Evolutionary conservation across 768 basidiomycete genomes (phyloP), one percentile per base, ranked within the genome.

Genomic region (Xerocomellus intermedius): DNA sequence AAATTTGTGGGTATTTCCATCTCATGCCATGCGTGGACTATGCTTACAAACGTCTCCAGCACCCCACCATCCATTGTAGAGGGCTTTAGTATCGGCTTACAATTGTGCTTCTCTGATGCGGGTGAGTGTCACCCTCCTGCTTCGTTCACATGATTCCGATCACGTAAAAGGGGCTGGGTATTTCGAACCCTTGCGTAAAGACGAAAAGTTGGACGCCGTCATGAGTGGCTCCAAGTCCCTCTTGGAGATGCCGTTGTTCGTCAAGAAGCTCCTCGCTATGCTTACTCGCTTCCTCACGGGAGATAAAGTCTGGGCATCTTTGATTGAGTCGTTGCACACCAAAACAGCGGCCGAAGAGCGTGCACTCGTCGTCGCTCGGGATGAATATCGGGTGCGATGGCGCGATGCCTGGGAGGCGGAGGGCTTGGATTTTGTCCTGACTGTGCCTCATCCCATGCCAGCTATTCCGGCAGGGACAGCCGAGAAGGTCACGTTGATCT

Each of bases 71-170:
- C 75, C 47, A 73, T 83, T 24, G 58, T 69, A n/a, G 73, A 77
- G 42, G 79, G 82, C n/a, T 65, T 82, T 21, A 71, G 74, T 48
- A 74, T 81, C 30, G 82, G 79, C 10, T 77, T 83, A 58, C 79
- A 84, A 56, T 65, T 85, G 19, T 66, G 79, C 32, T 83, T 85
- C 64, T 74, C 79, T 5, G 84, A 85, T 46, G 82, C 80, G 44
- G 83, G 84, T 79, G 42, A 54, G 61, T 53, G 24, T 54, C 28
- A 6, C 5, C 12, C 12, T 44, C 19, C 4, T 22, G 5, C 19
- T 14, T 39, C 33, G 38, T 45, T 38, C 3, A 2, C 6, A 19
- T 35, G 10, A 22, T 41, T 28, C 46, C 48, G 14, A 57, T 22
- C 30, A 10, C 17, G 14, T 42, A 6, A 47, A 48, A 85, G 83